phyloP scores from a whole-genome alignment of 768 basidiomycete genomes.

The Pleurotus pulmonarius region DNA sequence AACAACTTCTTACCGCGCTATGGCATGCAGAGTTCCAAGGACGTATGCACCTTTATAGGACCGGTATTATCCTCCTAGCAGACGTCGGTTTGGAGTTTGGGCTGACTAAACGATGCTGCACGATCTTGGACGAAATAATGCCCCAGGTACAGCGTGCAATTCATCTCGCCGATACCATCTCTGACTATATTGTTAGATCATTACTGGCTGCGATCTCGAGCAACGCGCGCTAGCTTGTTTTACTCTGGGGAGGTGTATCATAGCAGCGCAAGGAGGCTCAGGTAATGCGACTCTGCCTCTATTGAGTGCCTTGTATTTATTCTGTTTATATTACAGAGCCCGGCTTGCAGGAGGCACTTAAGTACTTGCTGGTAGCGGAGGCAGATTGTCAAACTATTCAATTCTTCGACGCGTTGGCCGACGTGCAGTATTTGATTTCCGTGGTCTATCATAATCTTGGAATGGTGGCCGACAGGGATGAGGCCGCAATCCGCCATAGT shows the following conservation, averaged over 20 bases:
- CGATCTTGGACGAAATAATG: slow-evolving; percentile 73
- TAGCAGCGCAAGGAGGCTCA: slow-evolving; percentile 48
- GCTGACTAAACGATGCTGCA: slow-evolving; percentile 61
- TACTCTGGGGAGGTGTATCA: slow-evolving; percentile 69
- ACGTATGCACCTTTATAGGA: slow-evolving; percentile 62
- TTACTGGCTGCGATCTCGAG: slow-evolving; percentile 70
- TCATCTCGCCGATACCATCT: neutral
- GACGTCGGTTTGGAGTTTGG: slow-evolving; percentile 78
- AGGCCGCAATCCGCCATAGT: slow-evolving; percentile 44
- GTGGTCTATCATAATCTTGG: slow-evolving; percentile 71
- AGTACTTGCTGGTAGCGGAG: slow-evolving; percentile 61
- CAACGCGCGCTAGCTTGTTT: slow-evolving; percentile 74
- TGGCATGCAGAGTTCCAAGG: slow-evolving; percentile 82
- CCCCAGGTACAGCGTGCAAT: slow-evolving; percentile 55
- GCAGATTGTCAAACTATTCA: slow-evolving; percentile 58
- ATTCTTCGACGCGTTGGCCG: slow-evolving; percentile 54
- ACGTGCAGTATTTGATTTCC: slow-evolving; percentile 70
- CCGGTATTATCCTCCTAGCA: slow-evolving; percentile 68
- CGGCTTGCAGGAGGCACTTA: slow-evolving; percentile 52
- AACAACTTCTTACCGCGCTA: slow-evolving; percentile 64
- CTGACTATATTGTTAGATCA: slow-evolving; percentile 40
- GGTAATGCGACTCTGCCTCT: slow-evolving; percentile 24
- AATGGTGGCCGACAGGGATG: slow-evolving; percentile 51
- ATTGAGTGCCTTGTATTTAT: neutral
- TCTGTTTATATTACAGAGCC: slow-evolving; percentile 22